Conservation (phyloP, 164 flowering plant species). For the Chimonanthus salicifolius region DNA sequence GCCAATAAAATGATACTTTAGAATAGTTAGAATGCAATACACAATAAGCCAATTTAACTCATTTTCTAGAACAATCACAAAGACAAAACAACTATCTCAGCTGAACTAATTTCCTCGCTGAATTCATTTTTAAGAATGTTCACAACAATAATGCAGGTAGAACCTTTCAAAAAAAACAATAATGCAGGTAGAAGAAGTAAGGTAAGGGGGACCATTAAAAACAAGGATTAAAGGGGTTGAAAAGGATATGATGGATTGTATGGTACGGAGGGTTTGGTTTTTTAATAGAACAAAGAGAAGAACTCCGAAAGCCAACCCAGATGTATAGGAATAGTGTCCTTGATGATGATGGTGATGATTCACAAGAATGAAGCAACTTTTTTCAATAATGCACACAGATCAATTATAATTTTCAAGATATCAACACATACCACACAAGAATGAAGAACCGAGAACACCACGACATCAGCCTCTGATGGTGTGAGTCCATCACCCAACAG, state of each 20-base stretch:
- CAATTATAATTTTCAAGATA: background rate
- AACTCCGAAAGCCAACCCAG: too few species aligned
- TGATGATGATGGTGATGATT: background rate
- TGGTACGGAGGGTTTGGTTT: too few species aligned
- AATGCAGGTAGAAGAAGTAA: too few species aligned
- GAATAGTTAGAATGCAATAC: constrained; percentile 5
- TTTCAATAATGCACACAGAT: background rate
- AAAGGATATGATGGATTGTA: too few species aligned
- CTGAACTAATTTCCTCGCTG: too few species aligned
- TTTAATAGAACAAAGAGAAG: too few species aligned
- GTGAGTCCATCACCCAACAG: constrained; percentile 63
- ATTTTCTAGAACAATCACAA: background rate
- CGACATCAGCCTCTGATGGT: constrained; percentile 66
- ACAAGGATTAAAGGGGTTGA: too few species aligned
- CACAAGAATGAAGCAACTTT: background rate
- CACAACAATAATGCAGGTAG: too few species aligned
- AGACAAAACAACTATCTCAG: background rate
- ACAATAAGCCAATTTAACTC: background rate
- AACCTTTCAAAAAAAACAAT: too few species aligned
- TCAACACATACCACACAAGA: constrained; percentile 52
- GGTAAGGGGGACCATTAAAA: too few species aligned
- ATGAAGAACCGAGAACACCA: constrained; percentile 59
- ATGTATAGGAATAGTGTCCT: too few species aligned
- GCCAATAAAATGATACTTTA: constrained; percentile 13
- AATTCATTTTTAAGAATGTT: too few species aligned